phyloP scores from a whole-genome alignment of 2,329 filamentous ascomycete genomes.

The Ophiocordyceps robertsii region DNA sequence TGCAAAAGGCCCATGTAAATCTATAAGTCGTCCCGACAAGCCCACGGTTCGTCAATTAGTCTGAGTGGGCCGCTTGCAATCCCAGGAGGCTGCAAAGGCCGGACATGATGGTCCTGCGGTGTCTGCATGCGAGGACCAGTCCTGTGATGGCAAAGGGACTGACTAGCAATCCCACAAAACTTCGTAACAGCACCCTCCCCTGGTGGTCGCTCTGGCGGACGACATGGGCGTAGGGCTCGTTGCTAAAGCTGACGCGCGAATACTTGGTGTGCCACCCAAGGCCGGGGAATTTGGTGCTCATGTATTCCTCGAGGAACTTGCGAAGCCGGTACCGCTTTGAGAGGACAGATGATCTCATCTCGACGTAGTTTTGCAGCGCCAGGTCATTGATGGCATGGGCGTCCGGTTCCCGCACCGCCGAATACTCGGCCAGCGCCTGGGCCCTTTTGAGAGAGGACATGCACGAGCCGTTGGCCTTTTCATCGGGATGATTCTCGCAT shows the following conservation, averaged over 20 bases:
- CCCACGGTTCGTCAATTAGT: neutral
- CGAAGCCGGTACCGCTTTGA: constrained; percentile 65
- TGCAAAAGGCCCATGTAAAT: neutral
- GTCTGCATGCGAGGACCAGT: constrained; percentile 12
- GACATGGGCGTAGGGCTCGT: constrained; percentile 80
- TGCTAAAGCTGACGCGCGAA: constrained; percentile 81
- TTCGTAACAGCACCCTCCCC: constrained; percentile 41
- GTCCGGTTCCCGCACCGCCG: constrained; percentile 58
- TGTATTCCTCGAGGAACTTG: constrained; percentile 74
- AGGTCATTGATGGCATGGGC: constrained; percentile 86
- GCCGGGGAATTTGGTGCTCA: constrained; percentile 62
- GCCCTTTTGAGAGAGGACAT: constrained; percentile 41
- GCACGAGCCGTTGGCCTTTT: constrained; percentile 17
- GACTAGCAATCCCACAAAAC: constrained; percentile 22
- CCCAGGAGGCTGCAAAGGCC: neutral
- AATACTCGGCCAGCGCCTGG: constrained; percentile 64
- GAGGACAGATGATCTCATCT: constrained; percentile 82
- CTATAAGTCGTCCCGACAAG: too few relatives aligned
- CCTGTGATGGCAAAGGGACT: constrained; percentile 16
- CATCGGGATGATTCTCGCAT: constrained; percentile 27
- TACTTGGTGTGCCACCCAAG: constrained; percentile 91
- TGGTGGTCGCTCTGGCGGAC: constrained; percentile 57
- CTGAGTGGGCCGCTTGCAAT: neutral
- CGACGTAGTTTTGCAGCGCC: constrained; percentile 78
- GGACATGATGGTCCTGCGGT: constrained; percentile 10